A percentile compares a stretch with the other conserved stretches of the same genome.
Evolutionary conservation across 192 early-diverging fungal genomes (phyloP).

Genomic region (Coemansia sp.): DNA sequence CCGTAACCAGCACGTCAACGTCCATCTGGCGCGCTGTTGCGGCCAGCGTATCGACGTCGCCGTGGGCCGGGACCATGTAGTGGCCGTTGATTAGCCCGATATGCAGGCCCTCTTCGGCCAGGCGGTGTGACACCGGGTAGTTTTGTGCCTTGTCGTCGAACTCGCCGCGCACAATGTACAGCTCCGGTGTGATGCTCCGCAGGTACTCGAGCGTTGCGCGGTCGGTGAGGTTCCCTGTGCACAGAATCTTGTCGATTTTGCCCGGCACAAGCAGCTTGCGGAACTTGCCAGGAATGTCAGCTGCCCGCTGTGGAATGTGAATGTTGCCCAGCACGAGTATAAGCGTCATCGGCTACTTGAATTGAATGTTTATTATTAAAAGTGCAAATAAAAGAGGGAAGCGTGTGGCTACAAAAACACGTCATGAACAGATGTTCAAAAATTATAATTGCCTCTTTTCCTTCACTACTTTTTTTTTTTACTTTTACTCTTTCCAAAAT

Average conservation of each 20-base stretch:
- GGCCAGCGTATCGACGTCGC: constrained; percentile 68
- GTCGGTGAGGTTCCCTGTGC: constrained; percentile 86
- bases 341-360: constrained; percentile 57
- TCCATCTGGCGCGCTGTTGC: constrained; percentile 85
- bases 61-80: constrained; percentile 61
- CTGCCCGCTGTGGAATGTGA: constrained; percentile 89
- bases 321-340: constrained; percentile 91
- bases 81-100: constrained; percentile 88
- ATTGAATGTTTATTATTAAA: no score
- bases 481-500: no score
- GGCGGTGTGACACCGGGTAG: constrained; percentile 64
- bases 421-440: no score
- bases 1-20: constrained; percentile 86
- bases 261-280: constrained; percentile 91
- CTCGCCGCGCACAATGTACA: constrained; percentile 78
- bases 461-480: no score
- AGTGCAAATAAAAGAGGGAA: no score
- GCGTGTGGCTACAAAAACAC: no score
- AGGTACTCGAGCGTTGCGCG: constrained; percentile 87
- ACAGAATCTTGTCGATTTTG: constrained; percentile 95
- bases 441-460: no score
- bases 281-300: constrained; percentile 88
- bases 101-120: constrained; percentile 61
- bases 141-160: constrained; percentile 11
- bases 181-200: constrained; percentile 72